Base-by-base conservation (phyloP, 768 basidiomycete genomes). In the Hygrocybe punicea region DNA sequence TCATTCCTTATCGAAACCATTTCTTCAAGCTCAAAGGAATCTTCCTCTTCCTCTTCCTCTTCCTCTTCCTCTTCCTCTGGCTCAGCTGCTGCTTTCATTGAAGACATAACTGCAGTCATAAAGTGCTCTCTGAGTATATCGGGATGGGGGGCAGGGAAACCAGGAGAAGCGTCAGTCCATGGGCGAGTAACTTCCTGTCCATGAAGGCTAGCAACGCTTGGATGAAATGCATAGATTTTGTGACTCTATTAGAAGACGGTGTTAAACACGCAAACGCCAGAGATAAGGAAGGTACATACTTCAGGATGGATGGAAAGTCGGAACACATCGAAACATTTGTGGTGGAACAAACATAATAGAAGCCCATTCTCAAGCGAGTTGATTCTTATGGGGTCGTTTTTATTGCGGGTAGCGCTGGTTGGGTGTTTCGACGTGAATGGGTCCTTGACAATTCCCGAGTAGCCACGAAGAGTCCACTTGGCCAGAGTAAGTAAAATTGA, bases 281-380 rank as follows among this genome's bases (percentile, higher is more conserved):
- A 54, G 37, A 33, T 17, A 54, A 54, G 53, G 42, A 8, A 33
- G 19, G 53, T 19, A 19, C n/a, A 33, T 54, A 54, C 53, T 29
- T 24, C 33, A 39, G 53, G 53, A 25, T 54, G 53, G 42, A 54
- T 54, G 11, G 53, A 54, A 29, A 54, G 44, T 39, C 53, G 53
- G 19, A 54, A 54, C 44, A 17, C 44, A 23, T 54, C 53, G 44
- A 44, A 54, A 54, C 39, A 37, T 39, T 42, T 54, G 44, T 54
- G 53, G 53, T 54, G 53, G 44, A 54, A 54, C 44, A 54, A 39
- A 39, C 53, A 54, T 24, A 54, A 39, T 54, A 54, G 39, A 45
- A 54, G 42, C 44, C 53, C 53, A 54, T 54, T 54, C 44, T 54
- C 53, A 45, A 54, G 53, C 24, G 53, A 54, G 44, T 54, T 54